A percentile compares a stretch with the other conserved stretches of the same genome.
Evolutionary conservation across 768 basidiomycete species (phyloP).

Genomic region (Tremella fuciformis): DNA sequence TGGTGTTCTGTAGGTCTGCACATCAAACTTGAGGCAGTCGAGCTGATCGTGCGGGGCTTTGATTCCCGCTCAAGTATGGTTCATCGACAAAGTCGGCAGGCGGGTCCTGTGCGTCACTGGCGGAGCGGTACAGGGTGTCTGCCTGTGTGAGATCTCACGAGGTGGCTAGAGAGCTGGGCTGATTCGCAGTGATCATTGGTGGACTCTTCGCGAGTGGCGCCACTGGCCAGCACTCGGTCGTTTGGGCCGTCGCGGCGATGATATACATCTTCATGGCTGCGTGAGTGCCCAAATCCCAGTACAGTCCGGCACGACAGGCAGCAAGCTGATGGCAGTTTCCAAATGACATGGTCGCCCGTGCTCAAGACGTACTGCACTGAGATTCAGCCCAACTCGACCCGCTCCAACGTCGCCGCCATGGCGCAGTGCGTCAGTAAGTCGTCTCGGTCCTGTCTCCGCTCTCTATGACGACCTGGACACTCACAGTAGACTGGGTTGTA

Average conservation of each 20-base stretch:
- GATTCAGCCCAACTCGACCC: conserved; percentile 5
- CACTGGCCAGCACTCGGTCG: not conserved
- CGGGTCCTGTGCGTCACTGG: not conserved
- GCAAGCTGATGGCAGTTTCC: conserved; percentile 4
- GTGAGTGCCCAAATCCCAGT: not conserved
- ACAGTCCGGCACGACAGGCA: too few relatives aligned
- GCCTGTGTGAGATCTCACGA: not conserved
- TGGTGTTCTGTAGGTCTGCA: conserved; percentile 12
- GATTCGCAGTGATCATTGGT: not conserved
- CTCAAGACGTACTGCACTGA: conserved; percentile 1
- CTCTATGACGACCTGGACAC: not conserved
- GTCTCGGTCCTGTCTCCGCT: not conserved
- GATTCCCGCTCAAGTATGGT: not conserved
- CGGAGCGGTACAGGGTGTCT: not conserved
- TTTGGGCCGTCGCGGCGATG: conserved; percentile 4
- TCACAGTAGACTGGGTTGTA: not conserved
- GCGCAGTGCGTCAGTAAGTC: not conserved
- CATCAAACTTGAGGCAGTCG: not conserved
- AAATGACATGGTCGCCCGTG: conserved; percentile 3
- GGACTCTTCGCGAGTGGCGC: not conserved
- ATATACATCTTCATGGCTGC: conserved; percentile 3
- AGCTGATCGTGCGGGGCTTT: not conserved
- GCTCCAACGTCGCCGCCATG: conserved; percentile 1
- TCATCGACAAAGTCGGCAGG: not conserved
- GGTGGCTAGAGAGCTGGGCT: not conserved